Conservation (phyloP, 2,329 filamentous ascomycete species). For the Malbranchea cinnamomea region DNA sequence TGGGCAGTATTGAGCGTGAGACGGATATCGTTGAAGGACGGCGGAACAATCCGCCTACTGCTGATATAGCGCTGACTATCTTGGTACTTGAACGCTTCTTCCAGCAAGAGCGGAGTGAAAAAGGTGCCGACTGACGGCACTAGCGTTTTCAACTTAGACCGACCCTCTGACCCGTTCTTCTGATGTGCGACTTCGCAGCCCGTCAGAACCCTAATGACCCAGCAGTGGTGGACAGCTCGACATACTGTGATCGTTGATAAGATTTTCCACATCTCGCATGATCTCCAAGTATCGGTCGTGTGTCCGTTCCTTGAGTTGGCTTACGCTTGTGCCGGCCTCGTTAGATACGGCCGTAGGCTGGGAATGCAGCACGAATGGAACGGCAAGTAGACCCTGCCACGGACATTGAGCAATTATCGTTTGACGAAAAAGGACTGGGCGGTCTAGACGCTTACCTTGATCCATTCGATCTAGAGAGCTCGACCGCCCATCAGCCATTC, state of each 20-base stretch:
- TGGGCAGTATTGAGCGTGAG: constrained; percentile 91
- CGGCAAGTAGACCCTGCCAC: constrained; percentile 57
- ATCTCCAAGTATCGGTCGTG: constrained; percentile 89
- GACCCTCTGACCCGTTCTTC: constrained; percentile 45
- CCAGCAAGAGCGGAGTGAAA: constrained; percentile 75
- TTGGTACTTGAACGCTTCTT: constrained; percentile 83
- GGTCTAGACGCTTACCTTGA: constrained; percentile 44
- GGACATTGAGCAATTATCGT: constrained; percentile 1
- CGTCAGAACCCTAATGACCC: no score
- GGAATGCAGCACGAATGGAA: constrained; percentile 91
- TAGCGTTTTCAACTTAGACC: constrained; percentile 82
- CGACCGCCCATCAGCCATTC: no score
- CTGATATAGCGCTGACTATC: constrained; percentile 77
- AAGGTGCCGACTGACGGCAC: constrained; percentile 87
- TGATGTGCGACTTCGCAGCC: constrained; percentile 57
- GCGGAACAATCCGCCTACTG: constrained; percentile 79
- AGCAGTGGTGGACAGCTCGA: no score
- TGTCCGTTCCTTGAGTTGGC: constrained; percentile 62
- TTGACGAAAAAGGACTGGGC: not conserved
- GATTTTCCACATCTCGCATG: constrained; percentile 78
- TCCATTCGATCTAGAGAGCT: constrained; percentile 58
- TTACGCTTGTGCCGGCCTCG: constrained; percentile 45
- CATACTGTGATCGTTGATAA: constrained; percentile 83
- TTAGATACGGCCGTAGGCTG: constrained; percentile 82
- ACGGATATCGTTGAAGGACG: constrained; percentile 92